Evolutionary conservation across 1,284 basidiomycete species (phyloP).

Genomic region (Wallemia ichthyophaga): DNA sequence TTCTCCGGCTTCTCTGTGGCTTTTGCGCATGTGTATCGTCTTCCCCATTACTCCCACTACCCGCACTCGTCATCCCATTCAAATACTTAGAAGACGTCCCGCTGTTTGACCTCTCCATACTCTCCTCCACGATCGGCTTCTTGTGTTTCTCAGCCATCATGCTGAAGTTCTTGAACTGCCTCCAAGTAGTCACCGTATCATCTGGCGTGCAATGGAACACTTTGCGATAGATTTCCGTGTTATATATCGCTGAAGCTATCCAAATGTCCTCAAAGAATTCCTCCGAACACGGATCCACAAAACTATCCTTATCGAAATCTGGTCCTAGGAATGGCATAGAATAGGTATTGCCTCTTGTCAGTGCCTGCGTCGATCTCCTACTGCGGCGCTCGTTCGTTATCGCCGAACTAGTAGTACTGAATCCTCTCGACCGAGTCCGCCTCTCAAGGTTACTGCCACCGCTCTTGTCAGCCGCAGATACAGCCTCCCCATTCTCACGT

Average conservation of each 20-base stretch:
- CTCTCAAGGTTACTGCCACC: background rate
- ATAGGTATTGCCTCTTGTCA: slow-evolving; percentile 15
- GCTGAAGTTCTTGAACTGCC: slow-evolving; percentile 58
- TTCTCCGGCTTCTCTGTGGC: slow-evolving; percentile 1
- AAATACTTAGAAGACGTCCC: slow-evolving; percentile 10
- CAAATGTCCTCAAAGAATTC: slow-evolving; percentile 66
- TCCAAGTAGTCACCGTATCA: slow-evolving; percentile 47
- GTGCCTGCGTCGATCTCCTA: background rate
- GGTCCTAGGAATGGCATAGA: slow-evolving; percentile 35
- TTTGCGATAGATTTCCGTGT: slow-evolving; percentile 74
- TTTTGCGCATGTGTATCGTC: slow-evolving; percentile 9
- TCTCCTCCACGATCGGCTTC: slow-evolving; percentile 8
- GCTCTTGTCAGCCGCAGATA: background rate
- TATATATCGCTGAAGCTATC: slow-evolving; percentile 52
- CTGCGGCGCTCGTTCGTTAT: background rate
- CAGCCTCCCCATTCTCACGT: background rate
- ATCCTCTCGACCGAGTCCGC: background rate
- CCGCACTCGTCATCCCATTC: slow-evolving; percentile 10
- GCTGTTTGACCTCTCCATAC: background rate
- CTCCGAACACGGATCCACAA: slow-evolving; percentile 61
- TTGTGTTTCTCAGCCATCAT: slow-evolving; percentile 13
- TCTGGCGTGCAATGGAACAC: slow-evolving; percentile 46
- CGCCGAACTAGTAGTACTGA: background rate
- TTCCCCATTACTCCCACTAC: slow-evolving; percentile 17
- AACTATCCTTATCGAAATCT: slow-evolving; percentile 37